These are phyloP conservation scores for Stephania cephalantha DNA, from an alignment of 164 flowering plant genomes.

Conservation along the genomic window DNA sequence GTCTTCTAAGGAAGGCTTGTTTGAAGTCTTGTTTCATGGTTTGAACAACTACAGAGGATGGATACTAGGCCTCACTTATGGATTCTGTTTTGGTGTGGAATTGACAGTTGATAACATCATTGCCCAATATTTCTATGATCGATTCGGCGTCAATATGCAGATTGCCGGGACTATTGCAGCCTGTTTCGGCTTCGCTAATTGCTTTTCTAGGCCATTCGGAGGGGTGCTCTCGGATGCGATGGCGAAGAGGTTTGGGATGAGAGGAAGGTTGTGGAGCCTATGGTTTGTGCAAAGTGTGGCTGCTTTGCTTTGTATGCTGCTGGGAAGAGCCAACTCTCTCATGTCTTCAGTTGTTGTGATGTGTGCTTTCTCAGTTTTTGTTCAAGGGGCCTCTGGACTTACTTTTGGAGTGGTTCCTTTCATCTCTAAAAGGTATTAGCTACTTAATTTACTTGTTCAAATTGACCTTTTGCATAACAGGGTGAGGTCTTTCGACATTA, in stretches of 20 bases:
- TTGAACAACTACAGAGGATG: slow-evolving; percentile 54
- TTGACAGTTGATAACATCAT: slow-evolving; percentile 50
- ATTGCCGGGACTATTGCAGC: slow-evolving; percentile 53
- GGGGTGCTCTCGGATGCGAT: slow-evolving; percentile 47
- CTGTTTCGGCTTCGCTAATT: slow-evolving; percentile 46
- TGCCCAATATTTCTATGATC: slow-evolving; percentile 51
- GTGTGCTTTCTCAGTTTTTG: slow-evolving; percentile 50
- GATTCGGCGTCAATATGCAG: slow-evolving; percentile 36
- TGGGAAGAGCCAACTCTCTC: slow-evolving; percentile 43
- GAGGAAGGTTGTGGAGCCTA: slow-evolving; percentile 61
- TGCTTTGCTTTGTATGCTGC: slow-evolving; percentile 43
- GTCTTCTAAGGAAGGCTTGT: slow-evolving; percentile 19
- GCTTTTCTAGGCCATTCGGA: slow-evolving; percentile 46
- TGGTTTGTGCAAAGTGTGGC: slow-evolving; percentile 52
- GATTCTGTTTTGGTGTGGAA: slow-evolving; percentile 50
- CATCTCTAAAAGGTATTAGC: slow-evolving; percentile 46
- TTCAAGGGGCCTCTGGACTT: slow-evolving; percentile 63
- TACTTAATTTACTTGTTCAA: background rate
- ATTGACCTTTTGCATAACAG: too few species aligned
- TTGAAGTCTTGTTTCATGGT: slow-evolving; percentile 32
- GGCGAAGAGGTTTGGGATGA: slow-evolving; percentile 49
- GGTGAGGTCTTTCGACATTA: too few species aligned
- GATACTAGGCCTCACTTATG: slow-evolving; percentile 47
- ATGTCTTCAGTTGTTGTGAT: slow-evolving; percentile 41
- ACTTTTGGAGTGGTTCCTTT: slow-evolving; percentile 64